phyloP scores from a whole-genome alignment of 2,329 filamentous ascomycete genomes.

The Orbilia brochopaga region DNA sequence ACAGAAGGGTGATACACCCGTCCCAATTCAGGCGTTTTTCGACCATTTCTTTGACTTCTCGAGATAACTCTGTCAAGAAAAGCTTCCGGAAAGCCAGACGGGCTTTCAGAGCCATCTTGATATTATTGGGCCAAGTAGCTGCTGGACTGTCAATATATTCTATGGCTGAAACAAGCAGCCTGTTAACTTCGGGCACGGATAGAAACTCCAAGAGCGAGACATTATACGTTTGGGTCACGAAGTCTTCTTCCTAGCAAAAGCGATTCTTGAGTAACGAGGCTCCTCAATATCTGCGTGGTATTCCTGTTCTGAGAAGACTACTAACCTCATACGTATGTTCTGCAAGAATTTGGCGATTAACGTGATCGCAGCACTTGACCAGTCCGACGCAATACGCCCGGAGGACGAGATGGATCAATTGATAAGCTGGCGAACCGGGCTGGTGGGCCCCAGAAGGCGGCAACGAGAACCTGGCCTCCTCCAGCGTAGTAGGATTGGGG shows the following conservation, averaged over 20 bases:
- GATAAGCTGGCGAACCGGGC: constrained; percentile 39
- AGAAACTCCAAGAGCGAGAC: constrained; percentile 74
- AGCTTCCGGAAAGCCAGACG: constrained; percentile 71
- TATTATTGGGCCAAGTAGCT: constrained; percentile 60
- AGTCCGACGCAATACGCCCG: constrained; percentile 85
- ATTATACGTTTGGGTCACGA: constrained; percentile 89
- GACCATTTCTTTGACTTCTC: constrained; percentile 62
- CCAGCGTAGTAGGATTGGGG: constrained; percentile 69
- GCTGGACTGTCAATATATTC: constrained; percentile 42
- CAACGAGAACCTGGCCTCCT: constrained; percentile 69
- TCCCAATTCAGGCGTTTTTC: constrained; percentile 59
- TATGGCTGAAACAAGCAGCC: constrained; percentile 56
- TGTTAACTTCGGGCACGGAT: constrained; percentile 60
- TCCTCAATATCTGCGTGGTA: constrained; percentile 6
- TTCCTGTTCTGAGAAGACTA: constrained; percentile 20
- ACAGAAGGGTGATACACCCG: constrained; percentile 60
- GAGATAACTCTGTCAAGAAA: constrained; percentile 65
- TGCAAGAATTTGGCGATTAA: constrained; percentile 76
- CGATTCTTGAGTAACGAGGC: constrained; percentile 14
- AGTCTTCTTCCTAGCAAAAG: constrained; percentile 80
- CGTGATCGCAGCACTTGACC: constrained; percentile 79
- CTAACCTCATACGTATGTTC: constrained; percentile 88
- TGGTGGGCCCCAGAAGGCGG: constrained; percentile 51
- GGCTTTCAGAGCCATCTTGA: constrained; percentile 65
- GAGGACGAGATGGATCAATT: constrained; percentile 64